Evolutionary conservation across 2,329 filamentous ascomycete genomes (phyloP).

Genomic region (Tolypocladium inflatum): DNA sequence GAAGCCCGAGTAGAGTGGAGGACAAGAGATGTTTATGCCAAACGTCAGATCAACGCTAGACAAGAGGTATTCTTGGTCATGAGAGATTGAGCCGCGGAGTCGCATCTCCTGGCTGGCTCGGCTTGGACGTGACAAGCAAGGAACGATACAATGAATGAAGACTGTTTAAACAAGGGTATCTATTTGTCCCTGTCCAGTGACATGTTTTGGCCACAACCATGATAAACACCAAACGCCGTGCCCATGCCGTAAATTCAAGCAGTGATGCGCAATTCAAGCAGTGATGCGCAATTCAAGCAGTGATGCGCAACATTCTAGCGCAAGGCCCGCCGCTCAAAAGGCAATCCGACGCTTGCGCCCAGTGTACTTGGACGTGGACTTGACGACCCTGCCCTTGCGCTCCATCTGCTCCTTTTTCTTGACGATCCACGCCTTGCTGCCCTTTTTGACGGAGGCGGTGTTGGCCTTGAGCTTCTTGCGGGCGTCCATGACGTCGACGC

Average conservation of each 20-base stretch:
- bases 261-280: no score
- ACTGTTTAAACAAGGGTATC: constrained; percentile 7
- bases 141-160: neutral
- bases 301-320: no score
- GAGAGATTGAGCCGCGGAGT: neutral
- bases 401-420: constrained; percentile 91
- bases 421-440: constrained; percentile 74
- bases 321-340: constrained; percentile 44
- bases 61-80: neutral
- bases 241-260: neutral
- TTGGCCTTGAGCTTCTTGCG: constrained; percentile 39
- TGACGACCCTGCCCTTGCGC: constrained; percentile 88
- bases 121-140: neutral
- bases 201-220: neutral
- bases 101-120: neutral
- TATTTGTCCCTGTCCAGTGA: neutral
- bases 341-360: constrained; percentile 74
- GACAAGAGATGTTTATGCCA: neutral
- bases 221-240: constrained; percentile 13
- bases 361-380: constrained; percentile 86
- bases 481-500: constrained; percentile 70
- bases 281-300: no score
- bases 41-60: neutral
- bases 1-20: constrained; percentile 65
- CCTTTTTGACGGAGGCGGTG: constrained; percentile 60